Conservation (phyloP, 2,329 filamentous ascomycete species). For the Aspergillus spinulosporus region DNA sequence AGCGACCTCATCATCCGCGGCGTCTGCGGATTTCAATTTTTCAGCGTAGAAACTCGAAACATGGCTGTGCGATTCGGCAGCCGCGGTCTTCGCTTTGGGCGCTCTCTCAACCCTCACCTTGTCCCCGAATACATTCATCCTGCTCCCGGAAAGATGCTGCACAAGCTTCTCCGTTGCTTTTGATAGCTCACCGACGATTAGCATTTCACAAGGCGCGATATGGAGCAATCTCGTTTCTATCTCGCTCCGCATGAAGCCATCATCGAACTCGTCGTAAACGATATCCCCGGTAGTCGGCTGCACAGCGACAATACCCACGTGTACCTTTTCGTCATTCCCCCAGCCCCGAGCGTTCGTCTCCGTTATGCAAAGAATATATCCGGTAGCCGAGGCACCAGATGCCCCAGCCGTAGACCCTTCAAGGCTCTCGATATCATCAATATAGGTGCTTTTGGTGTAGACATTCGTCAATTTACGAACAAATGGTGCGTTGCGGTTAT, state of each 20-base stretch:
- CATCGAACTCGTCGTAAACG: slow-evolving; percentile 92
- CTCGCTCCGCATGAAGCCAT: slow-evolving; percentile 95
- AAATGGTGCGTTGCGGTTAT: slow-evolving; percentile 91
- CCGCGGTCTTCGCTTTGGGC: slow-evolving; percentile 74
- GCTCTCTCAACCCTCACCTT: slow-evolving; percentile 81
- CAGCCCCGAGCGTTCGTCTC: slow-evolving; percentile 76
- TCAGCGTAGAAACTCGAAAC: slow-evolving; percentile 91
- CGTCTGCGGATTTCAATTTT: slow-evolving; percentile 66
- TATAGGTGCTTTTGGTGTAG: slow-evolving; percentile 97
- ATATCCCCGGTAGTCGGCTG: slow-evolving; percentile 95
- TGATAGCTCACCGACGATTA: slow-evolving; percentile 87
- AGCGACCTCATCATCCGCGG: slow-evolving; percentile 56
- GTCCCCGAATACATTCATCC: slow-evolving; percentile 89
- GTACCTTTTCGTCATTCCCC: slow-evolving; percentile 89
- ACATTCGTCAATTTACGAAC: slow-evolving; percentile 90
- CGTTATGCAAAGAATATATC: slow-evolving; percentile 91
- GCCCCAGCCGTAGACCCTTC: slow-evolving; percentile 58
- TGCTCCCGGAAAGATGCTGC: slow-evolving; percentile 83
- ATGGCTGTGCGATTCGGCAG: slow-evolving; percentile 80
- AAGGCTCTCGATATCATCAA: slow-evolving; percentile 86
- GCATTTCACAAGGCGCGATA: slow-evolving; percentile 91
- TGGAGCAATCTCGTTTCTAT: slow-evolving; percentile 94
- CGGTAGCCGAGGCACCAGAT: slow-evolving; percentile 60
- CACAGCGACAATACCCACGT: slow-evolving; percentile 88
- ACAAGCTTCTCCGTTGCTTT: slow-evolving; percentile 91